These are phyloP conservation scores for Allantophomopsis lycopodina DNA, from an alignment of 2,329 filamentous ascomycete genomes.

Conservation along the genomic window DNA sequence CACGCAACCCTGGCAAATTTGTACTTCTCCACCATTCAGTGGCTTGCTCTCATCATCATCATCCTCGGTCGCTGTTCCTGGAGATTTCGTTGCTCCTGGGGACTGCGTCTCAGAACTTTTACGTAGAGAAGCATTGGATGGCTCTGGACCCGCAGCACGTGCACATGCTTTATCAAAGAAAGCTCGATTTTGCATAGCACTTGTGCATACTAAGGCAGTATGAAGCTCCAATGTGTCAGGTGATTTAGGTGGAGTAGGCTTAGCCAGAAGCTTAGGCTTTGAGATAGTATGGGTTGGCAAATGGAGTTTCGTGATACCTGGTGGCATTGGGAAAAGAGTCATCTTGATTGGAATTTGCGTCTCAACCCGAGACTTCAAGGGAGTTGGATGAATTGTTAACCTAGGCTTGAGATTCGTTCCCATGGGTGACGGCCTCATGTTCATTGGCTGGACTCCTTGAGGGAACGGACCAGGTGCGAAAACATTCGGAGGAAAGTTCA, in stretches of 20 bases:
- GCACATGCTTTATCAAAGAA: conserved; percentile 20
- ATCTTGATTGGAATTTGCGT: conserved; percentile 88
- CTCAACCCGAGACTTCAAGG: conserved; percentile 81
- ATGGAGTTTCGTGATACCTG: conserved; percentile 66
- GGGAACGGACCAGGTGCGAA: neutral
- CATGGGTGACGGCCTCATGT: no score
- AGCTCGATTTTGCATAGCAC: conserved; percentile 74
- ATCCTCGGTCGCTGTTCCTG: conserved; percentile 6
- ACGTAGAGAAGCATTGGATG: conserved; percentile 8
- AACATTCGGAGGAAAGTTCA: conserved; percentile 5
- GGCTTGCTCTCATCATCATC: conserved; percentile 47
- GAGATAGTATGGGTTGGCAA: conserved; percentile 85
- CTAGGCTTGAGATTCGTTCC: conserved; percentile 17
- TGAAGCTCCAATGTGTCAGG: conserved; percentile 68
- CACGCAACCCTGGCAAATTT: conserved; percentile 86
- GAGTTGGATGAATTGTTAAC: conserved; percentile 51
- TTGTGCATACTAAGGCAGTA: conserved; percentile 79
- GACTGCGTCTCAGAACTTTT: conserved; percentile 3
- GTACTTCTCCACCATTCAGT: conserved; percentile 82
- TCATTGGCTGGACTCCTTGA: no score
- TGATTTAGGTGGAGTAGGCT: conserved; percentile 48
- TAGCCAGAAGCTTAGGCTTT: conserved; percentile 81
- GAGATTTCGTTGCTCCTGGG: neutral
- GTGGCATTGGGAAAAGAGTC: conserved; percentile 61
- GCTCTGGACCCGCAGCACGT: conserved; percentile 32